Evolutionary conservation across 2,329 filamentous ascomycete species (phyloP).

Genomic region (Aureobasidium sp.): DNA sequence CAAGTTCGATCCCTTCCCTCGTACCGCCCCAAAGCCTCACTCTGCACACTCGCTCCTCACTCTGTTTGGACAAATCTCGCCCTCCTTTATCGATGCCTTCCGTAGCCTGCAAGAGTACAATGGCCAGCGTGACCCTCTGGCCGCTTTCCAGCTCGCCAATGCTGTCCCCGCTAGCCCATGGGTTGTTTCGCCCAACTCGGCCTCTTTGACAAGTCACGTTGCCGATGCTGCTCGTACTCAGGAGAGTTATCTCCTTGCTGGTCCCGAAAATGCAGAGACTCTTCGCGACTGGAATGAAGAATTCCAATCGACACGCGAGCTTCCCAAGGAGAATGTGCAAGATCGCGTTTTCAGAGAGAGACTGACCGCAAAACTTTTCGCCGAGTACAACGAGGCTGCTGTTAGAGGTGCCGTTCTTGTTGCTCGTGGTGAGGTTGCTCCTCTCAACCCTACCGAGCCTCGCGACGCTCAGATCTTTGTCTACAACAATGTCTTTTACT

Average conservation of each 20-base stretch:
- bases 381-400: constrained; percentile 94
- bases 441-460: constrained; percentile 87
- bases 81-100: constrained; percentile 72
- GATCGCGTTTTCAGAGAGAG: constrained; percentile 94
- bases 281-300: constrained; percentile 98
- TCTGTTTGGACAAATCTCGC: constrained; percentile 69
- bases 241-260: constrained; percentile 82
- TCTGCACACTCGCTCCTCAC: constrained; percentile 79
- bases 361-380: constrained; percentile 89
- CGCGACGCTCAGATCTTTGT: constrained; percentile 96
- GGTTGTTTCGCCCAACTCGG: constrained; percentile 65
- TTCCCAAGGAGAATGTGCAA: constrained; percentile 88
- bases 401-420: constrained; percentile 86
- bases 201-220: constrained; percentile 60
- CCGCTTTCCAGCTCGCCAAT: constrained; percentile 93
- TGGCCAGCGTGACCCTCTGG: constrained; percentile 74
- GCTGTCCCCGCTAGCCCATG: constrained; percentile 87
- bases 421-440: constrained; percentile 82
- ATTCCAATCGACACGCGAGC: constrained; percentile 90
- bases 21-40: constrained; percentile 66
- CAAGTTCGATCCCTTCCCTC: constrained; percentile 88
- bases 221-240: constrained; percentile 83
- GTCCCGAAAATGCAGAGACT: constrained; percentile 88
- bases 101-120: constrained; percentile 74
- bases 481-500: constrained; percentile 99